Base-by-base conservation (phyloP, 495 filamentous ascomycete species). In the Annulohypoxylon moriforme region DNA sequence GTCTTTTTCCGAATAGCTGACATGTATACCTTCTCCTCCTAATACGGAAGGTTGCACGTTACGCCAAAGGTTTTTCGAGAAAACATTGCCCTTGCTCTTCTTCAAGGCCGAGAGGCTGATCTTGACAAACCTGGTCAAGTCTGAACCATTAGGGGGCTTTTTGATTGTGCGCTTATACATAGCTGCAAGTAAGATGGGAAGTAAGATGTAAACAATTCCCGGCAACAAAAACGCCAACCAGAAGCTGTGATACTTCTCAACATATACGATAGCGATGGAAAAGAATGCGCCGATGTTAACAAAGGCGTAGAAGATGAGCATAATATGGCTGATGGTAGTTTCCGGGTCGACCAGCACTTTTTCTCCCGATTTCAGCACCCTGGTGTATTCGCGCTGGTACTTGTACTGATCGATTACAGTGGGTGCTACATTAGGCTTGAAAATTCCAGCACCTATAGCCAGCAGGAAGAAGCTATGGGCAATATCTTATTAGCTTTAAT, bases 241-340 rank as follows among this genome's bases (percentile, higher is more conserved):
- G 81, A 90, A 92, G 47, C 86, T 89, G 18, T 86, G 79, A 69
- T 89, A 84, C 63, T 83, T 74, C 78, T 93, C 91, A 81, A 91
- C 85, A 73, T 89, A 89, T 1, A 88, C 85, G 8, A 89, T 91
- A 3, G 87, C 88, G 59, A 93, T 81, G 16, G 86, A 78, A n/a
- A 89, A 88, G 16, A 94, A 85, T 3, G 89, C 87, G 13, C 91
- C 92, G 38, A 94, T 46, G 77, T 94, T 94, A 81, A 94, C 91
- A 73, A 86, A 90, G 20, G 83, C 79, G 76, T 93, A 93, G 79
- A 91, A 91, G 60, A 89, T 85, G 31, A 81, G 73, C 67, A 82
- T 80, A 60, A 94, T 92, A 44, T 90, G 86, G 78, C 90, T 89
- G 47, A 92, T 86, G 20, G 91, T 94, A 27, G 91, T 83, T 40